These are phyloP conservation scores for Mortierella sp. DNA, from an alignment of 371 early-diverging fungal species.

Conservation along the genomic window DNA sequence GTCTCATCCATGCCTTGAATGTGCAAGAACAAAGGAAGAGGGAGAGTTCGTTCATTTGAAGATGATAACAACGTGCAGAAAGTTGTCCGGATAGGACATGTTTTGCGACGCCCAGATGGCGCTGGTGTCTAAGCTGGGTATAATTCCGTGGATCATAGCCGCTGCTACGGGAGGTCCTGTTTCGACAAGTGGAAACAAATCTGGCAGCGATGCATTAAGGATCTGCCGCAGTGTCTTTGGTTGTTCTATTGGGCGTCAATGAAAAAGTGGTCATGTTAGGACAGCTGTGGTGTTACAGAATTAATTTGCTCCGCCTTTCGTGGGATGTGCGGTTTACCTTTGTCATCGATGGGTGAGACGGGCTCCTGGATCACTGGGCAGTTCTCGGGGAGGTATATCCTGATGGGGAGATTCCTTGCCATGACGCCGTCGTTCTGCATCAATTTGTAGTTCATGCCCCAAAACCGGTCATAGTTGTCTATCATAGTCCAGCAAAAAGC, in stretches of 20 bases:
- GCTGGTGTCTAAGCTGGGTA: slow-evolving; percentile 70
- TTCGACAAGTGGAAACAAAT: slow-evolving; percentile 48
- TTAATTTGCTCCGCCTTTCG: background rate
- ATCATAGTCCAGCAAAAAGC: background rate
- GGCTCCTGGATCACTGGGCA: slow-evolving; percentile 75
- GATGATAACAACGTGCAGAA: slow-evolving; percentile 76
- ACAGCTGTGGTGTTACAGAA: background rate
- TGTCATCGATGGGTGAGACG: slow-evolving; percentile 62
- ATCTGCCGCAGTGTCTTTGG: slow-evolving; percentile 47
- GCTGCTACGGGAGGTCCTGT: slow-evolving; percentile 46
- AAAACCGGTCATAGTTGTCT: slow-evolving; percentile 73
- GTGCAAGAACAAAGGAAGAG: background rate
- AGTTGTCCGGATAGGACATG: slow-evolving; percentile 79
- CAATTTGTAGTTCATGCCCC: slow-evolving; percentile 74
- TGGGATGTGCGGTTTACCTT: slow-evolving; percentile 37
- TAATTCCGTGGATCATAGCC: slow-evolving; percentile 71
- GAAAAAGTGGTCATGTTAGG: background rate
- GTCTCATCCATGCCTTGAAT: background rate
- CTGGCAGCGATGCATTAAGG: slow-evolving; percentile 40
- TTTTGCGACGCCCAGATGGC: slow-evolving; percentile 77
- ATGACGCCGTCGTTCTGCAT: slow-evolving; percentile 60
- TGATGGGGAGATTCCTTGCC: slow-evolving; percentile 67
- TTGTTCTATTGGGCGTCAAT: slow-evolving; percentile 25
- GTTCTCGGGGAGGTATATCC: slow-evolving; percentile 71
- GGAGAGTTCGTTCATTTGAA: slow-evolving; percentile 26